Evolutionary conservation across 495 filamentous ascomycete species (phyloP).

Genomic region (Glonium stellatum): DNA sequence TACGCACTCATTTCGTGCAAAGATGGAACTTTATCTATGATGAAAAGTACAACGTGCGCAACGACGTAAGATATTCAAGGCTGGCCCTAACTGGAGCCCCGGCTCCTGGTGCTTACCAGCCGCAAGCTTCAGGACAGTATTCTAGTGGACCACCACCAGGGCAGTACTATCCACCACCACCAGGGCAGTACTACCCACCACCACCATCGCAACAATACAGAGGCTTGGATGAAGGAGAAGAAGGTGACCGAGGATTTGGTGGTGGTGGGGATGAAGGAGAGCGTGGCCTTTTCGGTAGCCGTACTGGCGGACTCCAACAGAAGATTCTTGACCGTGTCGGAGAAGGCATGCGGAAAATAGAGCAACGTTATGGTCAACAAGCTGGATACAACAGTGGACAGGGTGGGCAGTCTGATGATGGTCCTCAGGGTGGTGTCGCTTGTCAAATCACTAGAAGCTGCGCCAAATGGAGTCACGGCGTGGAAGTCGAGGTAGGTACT

Average conservation of each 20-base stretch:
- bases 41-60: conserved; percentile 67
- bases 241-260: conserved; percentile 25
- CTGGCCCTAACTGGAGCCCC: conserved; percentile 4
- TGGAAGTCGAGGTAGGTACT: conserved; percentile 42
- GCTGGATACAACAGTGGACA: conserved; percentile 21
- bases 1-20: conserved; percentile 73
- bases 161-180: conserved; percentile 44
- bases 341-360: conserved; percentile 24
- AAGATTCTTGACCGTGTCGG: conserved; percentile 21
- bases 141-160: conserved; percentile 27
- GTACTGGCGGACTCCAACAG: conserved; percentile 25
- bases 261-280: conserved; percentile 29
- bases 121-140: neutral
- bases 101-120: neutral
- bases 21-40: conserved; percentile 92
- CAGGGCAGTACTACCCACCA: conserved; percentile 41
- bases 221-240: conserved; percentile 35
- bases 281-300: conserved; percentile 19
- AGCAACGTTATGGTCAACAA: conserved; percentile 11
- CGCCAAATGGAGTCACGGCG: conserved; percentile 66
- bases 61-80: conserved; percentile 38
- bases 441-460: conserved; percentile 66
- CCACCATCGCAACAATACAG: conserved; percentile 39
- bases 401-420: conserved; percentile 15
- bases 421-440: conserved; percentile 44